These are phyloP conservation scores for Solanum corneliomulleri DNA, from an alignment of 257 asterid genomes.

Conservation along the genomic window DNA sequence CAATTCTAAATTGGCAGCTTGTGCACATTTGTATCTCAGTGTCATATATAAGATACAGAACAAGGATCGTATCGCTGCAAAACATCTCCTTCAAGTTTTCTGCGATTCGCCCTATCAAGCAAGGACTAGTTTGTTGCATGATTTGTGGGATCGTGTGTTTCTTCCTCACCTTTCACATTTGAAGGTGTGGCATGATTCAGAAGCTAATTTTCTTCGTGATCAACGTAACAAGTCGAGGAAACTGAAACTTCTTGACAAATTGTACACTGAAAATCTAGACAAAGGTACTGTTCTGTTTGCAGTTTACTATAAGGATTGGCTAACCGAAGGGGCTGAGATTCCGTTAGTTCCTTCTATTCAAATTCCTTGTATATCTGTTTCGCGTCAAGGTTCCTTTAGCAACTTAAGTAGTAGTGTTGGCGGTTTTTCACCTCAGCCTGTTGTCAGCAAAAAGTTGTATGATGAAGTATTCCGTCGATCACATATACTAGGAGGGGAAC, in stretches of 20 bases:
- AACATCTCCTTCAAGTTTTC: slow-evolving; percentile 67
- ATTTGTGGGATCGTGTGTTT: slow-evolving; percentile 60
- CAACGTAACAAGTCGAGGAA: slow-evolving; percentile 18
- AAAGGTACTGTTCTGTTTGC: slow-evolving; percentile 49
- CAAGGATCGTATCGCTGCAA: slow-evolving; percentile 55
- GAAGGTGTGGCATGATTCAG: slow-evolving; percentile 47
- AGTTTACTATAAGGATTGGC: slow-evolving; percentile 70
- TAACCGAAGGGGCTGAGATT: slow-evolving; percentile 48
- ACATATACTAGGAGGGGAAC: slow-evolving; percentile 18
- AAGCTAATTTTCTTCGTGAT: slow-evolving; percentile 20
- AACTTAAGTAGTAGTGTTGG: slow-evolving; percentile 32
- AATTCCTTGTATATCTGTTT: slow-evolving; percentile 33
- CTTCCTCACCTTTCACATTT: slow-evolving; percentile 48
- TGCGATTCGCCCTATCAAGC: slow-evolving; percentile 63
- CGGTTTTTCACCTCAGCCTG: slow-evolving; percentile 31
- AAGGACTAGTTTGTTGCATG: slow-evolving; percentile 39
- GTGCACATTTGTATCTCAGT: slow-evolving; percentile 85
- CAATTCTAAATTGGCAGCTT: slow-evolving; percentile 62
- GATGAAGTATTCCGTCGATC: slow-evolving; percentile 45
- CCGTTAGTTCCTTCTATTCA: slow-evolving; percentile 40
- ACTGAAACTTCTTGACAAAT: slow-evolving; percentile 31
- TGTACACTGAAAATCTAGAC: slow-evolving; percentile 48
- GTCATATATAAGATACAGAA: slow-evolving; percentile 52
- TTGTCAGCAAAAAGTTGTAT: slow-evolving; percentile 55
- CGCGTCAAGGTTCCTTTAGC: slow-evolving; percentile 19